phyloP scores from a whole-genome alignment of 352 stramenopile species.

The Phytophthora rubi region DNA sequence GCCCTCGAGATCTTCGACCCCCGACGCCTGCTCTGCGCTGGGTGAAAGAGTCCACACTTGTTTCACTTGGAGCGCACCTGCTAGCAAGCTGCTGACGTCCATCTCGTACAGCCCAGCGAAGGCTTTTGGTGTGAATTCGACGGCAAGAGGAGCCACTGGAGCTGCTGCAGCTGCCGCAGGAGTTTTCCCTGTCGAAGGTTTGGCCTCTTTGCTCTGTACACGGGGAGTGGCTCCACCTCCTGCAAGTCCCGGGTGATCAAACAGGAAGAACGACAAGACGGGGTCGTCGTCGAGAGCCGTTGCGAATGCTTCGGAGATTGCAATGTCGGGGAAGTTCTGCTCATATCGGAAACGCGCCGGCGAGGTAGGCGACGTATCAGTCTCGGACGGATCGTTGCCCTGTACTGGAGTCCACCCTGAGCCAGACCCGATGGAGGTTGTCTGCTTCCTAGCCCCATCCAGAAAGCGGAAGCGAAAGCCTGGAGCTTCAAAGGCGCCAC shows the following conservation, averaged over 20 bases:
- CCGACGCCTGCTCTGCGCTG: neutral
- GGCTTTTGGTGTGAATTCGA: conserved; percentile 30
- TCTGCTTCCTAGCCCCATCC: conserved; percentile 68
- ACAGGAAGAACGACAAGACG: conserved; percentile 69
- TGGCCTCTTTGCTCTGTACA: conserved; percentile 37
- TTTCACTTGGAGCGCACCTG: conserved; percentile 45
- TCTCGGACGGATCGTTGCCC: conserved; percentile 2
- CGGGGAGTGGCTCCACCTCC: conserved; percentile 21
- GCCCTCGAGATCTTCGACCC: neutral
- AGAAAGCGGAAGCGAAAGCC: conserved; percentile 78
- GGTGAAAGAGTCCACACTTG: conserved; percentile 42
- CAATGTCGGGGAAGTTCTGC: conserved; percentile 50
- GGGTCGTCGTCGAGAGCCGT: conserved; percentile 61
- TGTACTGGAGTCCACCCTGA: conserved; percentile 43
- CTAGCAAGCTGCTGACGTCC: conserved; percentile 63
- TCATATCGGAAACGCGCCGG: conserved; percentile 49
- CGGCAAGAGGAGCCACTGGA: conserved; percentile 5
- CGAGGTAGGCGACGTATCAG: neutral
- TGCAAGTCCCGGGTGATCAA: conserved; percentile 47
- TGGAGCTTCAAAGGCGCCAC: conserved; percentile 48
- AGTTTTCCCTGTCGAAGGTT: conserved; percentile 28
- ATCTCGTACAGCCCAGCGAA: conserved; percentile 67
- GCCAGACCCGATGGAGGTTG: conserved; percentile 35
- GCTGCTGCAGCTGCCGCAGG: conserved; percentile 4
- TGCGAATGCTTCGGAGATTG: conserved; percentile 55